Evolutionary conservation across 371 early-diverging fungal species (phyloP).

Genomic region (Rhizopus microsporus): DNA sequence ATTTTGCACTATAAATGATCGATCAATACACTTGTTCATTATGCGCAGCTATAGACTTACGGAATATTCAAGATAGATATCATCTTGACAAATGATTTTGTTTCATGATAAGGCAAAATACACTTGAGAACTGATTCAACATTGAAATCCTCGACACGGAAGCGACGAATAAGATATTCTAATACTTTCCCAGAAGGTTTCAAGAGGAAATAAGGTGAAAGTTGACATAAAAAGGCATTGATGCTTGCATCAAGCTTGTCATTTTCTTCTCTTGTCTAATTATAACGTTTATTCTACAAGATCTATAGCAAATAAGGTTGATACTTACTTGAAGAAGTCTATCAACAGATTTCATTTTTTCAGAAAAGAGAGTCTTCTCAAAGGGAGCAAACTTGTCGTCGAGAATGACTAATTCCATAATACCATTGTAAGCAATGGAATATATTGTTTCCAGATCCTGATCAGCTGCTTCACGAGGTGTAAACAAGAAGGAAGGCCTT

Average conservation of each 20-base stretch:
- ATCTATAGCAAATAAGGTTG: background rate
- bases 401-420: conserved; percentile 71
- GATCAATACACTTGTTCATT: background rate
- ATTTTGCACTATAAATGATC: conserved; percentile 41
- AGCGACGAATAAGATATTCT: conserved; percentile 93
- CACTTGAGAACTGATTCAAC: conserved; percentile 75
- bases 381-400: conserved; percentile 71
- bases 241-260: conserved; percentile 78
- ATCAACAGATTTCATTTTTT: conserved; percentile 76
- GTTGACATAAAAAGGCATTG: conserved; percentile 64
- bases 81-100: conserved; percentile 83
- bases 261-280: conserved; percentile 79
- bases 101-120: conserved; percentile 92
- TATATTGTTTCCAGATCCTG: conserved; percentile 86
- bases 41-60: conserved; percentile 40
- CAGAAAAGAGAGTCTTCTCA: conserved; percentile 81
- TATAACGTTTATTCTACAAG: background rate
- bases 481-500: conserved; percentile 82
- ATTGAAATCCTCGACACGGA: conserved; percentile 87
- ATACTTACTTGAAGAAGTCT: conserved; percentile 66
- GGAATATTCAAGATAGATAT: conserved; percentile 66
- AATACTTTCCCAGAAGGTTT: conserved; percentile 83
- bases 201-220: conserved; percentile 84
- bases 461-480: conserved; percentile 83
- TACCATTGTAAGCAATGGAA: conserved; percentile 81